Conservation (phyloP, 768 basidiomycete species). For the Hortiboletus campestris region DNA sequence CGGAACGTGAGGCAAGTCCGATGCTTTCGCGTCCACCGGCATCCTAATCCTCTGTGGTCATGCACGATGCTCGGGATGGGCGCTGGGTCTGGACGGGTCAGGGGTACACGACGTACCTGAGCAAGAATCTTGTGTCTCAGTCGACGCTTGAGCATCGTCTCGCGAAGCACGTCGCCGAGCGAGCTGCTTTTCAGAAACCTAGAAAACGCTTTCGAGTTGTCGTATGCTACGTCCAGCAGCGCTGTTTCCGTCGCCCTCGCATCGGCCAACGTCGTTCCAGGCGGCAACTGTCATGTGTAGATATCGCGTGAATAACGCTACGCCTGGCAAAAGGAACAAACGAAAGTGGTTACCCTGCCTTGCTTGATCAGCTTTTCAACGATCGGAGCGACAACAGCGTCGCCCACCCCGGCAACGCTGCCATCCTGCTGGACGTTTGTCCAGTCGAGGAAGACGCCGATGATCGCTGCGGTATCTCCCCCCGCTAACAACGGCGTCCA, state of each 20-base stretch:
- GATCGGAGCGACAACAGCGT: constrained; percentile 7
- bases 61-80: neutral
- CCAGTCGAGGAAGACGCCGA: constrained; percentile 48
- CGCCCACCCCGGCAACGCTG: constrained; percentile 12
- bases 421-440: constrained; percentile 3
- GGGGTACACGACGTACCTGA: constrained; percentile 35
- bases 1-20: constrained; percentile 34
- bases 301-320: neutral
- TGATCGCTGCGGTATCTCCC: constrained; percentile 32
- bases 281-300: constrained; percentile 11
- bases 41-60: constrained; percentile 17
- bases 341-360: constrained; percentile 19
- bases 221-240: constrained; percentile 31
- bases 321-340: neutral
- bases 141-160: constrained; percentile 24
- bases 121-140: constrained; percentile 36
- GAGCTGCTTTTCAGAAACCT: constrained; percentile 29
- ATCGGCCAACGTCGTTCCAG: constrained; percentile 4
- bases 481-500: constrained; percentile 39
- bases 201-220: constrained; percentile 40
- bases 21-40: constrained; percentile 29
- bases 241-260: constrained; percentile 1
- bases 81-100: neutral
- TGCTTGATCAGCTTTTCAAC: constrained; percentile 13
- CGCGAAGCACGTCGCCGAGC: constrained; percentile 19